Evolutionary conservation across 23 red algal species (phyloP).

Genomic region (Pyropia yezoensis): DNA sequence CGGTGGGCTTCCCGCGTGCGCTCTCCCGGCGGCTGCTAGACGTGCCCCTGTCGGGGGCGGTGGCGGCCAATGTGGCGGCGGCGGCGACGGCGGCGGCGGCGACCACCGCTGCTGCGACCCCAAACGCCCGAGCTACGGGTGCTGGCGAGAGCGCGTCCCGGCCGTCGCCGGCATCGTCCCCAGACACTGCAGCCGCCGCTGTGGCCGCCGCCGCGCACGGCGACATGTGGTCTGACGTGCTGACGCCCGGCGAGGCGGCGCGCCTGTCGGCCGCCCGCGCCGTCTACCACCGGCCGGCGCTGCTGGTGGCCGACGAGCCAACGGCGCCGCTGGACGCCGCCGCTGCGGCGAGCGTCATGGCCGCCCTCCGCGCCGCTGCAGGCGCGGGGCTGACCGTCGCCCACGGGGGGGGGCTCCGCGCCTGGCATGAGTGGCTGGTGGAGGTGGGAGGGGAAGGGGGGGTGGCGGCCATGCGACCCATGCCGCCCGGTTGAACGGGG

Average conservation of each 20-base stretch:
- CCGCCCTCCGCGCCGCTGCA: constrained; percentile 10
- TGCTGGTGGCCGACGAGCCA: constrained; percentile 51
- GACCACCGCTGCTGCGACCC: constrained; percentile 6
- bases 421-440: constrained; percentile 17
- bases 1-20: no score
- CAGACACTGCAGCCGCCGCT: constrained; percentile 25
- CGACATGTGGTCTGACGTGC: constrained; percentile 25
- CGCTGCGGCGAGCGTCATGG: constrained; percentile 21
- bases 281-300: constrained; percentile 25
- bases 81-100: constrained; percentile 4
- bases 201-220: neutral
- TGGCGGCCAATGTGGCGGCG: no score
- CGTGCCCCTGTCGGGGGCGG: no score
- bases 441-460: constrained; percentile 3
- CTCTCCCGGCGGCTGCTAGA: no score
- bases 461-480: neutral
- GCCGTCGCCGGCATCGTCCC: neutral
- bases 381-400: constrained; percentile 35
- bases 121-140: constrained; percentile 10
- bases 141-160: constrained; percentile 17
- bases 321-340: constrained; percentile 36
- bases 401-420: constrained; percentile 18
- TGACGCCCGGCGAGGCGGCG: constrained; percentile 51
- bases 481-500: no score
- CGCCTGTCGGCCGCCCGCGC: constrained; percentile 32